A percentile compares a stretch with the other conserved stretches of the same genome.
Conservation (phyloP, 345 rosid genomes). For the Laguncularia racemosa region DNA sequence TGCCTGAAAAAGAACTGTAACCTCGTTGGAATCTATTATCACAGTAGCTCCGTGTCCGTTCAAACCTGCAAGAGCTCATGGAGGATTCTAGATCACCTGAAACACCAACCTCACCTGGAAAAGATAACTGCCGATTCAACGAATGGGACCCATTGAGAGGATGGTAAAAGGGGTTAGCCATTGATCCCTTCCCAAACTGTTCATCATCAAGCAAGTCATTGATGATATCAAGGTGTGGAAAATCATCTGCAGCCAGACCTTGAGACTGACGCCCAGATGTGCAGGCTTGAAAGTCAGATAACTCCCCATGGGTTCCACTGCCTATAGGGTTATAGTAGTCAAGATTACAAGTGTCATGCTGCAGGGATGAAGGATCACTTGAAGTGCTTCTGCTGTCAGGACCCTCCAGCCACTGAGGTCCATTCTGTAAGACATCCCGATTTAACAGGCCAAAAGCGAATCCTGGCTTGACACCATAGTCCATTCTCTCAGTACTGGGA, state of each 20-base stretch:
- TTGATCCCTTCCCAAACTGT: constrained; percentile 31
- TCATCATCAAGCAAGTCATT: constrained; percentile 91
- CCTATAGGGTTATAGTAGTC: constrained; percentile 21
- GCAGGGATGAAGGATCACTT: constrained; percentile 24
- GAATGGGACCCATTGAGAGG: constrained; percentile 29
- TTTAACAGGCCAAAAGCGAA: constrained; percentile 36
- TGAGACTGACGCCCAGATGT: constrained; percentile 47
- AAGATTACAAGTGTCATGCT: constrained; percentile 22
- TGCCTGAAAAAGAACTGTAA: constrained; percentile 30
- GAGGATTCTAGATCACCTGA: constrained; percentile 37
- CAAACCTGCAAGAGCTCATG: constrained; percentile 43
- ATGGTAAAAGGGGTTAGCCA: constrained; percentile 24
- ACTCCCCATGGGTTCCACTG: constrained; percentile 24
- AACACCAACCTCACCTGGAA: constrained; percentile 39
- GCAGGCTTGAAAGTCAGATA: constrained; percentile 32
- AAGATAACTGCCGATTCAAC: constrained; percentile 44
- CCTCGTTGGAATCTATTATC: constrained; percentile 40
- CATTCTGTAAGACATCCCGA: constrained; percentile 40
- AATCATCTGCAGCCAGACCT: constrained; percentile 57
- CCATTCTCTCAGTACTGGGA: constrained; percentile 35
- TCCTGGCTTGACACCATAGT: constrained; percentile 35
- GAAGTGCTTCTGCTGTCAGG: constrained; percentile 24
- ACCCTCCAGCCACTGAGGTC: constrained; percentile 52
- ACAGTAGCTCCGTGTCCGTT: constrained; percentile 47
- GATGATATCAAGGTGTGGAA: constrained; percentile 91